Base-by-base conservation (phyloP, 2,329 filamentous ascomycete genomes). In the Neospermospora avenae region DNA sequence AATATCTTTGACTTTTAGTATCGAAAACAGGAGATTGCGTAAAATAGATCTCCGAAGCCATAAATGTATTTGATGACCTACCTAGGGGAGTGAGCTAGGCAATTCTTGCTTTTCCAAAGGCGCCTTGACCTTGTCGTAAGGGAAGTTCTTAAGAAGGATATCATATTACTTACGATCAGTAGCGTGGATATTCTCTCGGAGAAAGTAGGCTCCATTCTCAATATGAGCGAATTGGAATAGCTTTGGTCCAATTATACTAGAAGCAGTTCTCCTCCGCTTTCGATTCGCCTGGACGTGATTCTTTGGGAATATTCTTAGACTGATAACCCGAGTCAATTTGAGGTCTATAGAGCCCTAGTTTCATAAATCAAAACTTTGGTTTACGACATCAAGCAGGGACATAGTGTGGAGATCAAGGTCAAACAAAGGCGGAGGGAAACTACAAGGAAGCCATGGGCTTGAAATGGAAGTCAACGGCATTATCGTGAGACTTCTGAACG, bases 261-360 rank as follows among this genome's bases (percentile, higher is more conserved):
- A 28, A n/a, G 8, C 13, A 14, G 24, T 3, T n/a, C 37, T 31
- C 41, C 48, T 58, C 16, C 41, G 57, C 16, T 37, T 49, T 14
- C 54, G 54, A 28, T 18, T 46, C 16, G 57, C 41, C 5, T 22
- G 52, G 18, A 41, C 7, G 18, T 3, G 14, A n/a, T 44, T n/a
- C 22, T 24, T 44, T 45, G 41, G 22, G 8, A 2, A 41, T 18
- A 5, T n/a, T 31, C 3, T 16, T 44, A n/a, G 57, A 58, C 34
- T 58, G 57, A 16, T 58, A 58, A 13, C 48, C 57, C 7, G 57
- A 58, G 18, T 58, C 57, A 5, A 24, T 37, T 16, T 37, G 18
- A n/a, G 3, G 16, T 54, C 34, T 53, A 4, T 37, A 24, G 14
- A 49, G 14, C 14, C 25, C 2, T 28, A 34, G 24, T 31, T 48